Percentiles rank a stretch among this genome's conserved stretches.
These are phyloP conservation scores for Daldinia eschscholtzii DNA, from an alignment of 2,329 filamentous ascomycete genomes.

Conservation along the genomic window DNA sequence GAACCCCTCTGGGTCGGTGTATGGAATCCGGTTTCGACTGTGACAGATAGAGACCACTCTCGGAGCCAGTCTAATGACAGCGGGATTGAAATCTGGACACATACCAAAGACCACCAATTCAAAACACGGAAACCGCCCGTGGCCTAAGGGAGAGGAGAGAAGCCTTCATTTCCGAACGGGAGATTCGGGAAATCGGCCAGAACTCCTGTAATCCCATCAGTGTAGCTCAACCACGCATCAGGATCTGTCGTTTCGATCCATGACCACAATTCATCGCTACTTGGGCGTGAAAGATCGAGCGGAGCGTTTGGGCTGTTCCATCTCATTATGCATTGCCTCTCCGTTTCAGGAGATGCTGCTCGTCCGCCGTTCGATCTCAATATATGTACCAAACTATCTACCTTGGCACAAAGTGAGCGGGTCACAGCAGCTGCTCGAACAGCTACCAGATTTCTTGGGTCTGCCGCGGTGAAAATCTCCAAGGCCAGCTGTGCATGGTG, in stretches of 20 bases:
- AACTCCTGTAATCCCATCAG: constrained; percentile 28
- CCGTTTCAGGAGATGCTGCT: background rate
- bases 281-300: constrained; percentile 9
- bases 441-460: constrained; percentile 26
- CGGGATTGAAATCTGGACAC: background rate
- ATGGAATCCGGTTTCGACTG: background rate
- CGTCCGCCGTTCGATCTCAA: constrained; percentile 18
- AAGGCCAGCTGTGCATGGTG: constrained; percentile 26
- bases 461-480: constrained; percentile 26
- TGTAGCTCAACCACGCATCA: constrained; percentile 29
- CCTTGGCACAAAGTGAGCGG: constrained; percentile 25
- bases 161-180: constrained; percentile 24
- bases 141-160: constrained; percentile 17
- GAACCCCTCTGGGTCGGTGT: constrained; percentile 6
- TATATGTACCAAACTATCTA: constrained; percentile 30
- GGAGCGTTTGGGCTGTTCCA: background rate
- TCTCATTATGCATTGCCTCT: background rate
- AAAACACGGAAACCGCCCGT: background rate
- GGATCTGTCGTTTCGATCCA: constrained; percentile 30
- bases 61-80: background rate
- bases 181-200: constrained; percentile 31
- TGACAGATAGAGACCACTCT: background rate
- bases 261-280: constrained; percentile 26
- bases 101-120: background rate
- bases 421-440: constrained; percentile 24